phyloP scores from a whole-genome alignment of 1,284 basidiomycete species.

The Tausonia pullulans region DNA sequence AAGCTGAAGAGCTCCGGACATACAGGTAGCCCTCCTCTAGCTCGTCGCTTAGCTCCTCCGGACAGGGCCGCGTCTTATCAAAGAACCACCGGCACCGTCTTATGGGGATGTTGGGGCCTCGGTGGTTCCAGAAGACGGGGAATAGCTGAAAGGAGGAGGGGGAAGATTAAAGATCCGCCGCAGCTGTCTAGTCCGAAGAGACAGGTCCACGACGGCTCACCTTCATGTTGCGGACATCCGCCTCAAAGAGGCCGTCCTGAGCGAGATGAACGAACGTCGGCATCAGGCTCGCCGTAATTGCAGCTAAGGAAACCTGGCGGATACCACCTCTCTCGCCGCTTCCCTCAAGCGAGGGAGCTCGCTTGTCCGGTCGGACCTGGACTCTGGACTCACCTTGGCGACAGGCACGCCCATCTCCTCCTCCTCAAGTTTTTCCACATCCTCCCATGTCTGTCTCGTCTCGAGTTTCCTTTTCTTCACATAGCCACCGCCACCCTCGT shows the following conservation, averaged over 20 bases:
- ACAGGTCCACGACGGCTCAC: neutral
- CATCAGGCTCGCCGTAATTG: no score
- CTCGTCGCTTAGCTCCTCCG: slow-evolving; percentile 39
- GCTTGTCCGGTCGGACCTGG: no score
- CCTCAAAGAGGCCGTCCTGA: slow-evolving; percentile 37
- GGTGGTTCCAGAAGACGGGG: slow-evolving; percentile 44
- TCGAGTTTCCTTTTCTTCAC: slow-evolving; percentile 11
- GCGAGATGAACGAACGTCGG: neutral
- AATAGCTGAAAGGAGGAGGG: slow-evolving; percentile 26
- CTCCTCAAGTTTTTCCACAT: slow-evolving; percentile 22
- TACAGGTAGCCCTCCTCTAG: slow-evolving; percentile 40
- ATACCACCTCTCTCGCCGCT: neutral
- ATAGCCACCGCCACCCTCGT: neutral
- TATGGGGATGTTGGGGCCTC: slow-evolving; percentile 38
- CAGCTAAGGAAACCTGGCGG: neutral
- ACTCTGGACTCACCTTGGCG: slow-evolving; percentile 28
- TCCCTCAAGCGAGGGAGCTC: neutral
- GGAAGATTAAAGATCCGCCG: neutral
- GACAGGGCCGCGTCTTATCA: slow-evolving; percentile 38
- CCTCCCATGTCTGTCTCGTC: slow-evolving; percentile 18
- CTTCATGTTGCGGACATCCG: slow-evolving; percentile 19
- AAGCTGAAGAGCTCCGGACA: slow-evolving; percentile 9
- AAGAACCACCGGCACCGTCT: slow-evolving; percentile 43
- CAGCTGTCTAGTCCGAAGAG: neutral
- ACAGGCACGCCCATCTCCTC: slow-evolving; percentile 34